Percentiles rank a stretch among this genome's conserved stretches.
Conservation (phyloP, 306 rosid species). For the Sindora glabra region DNA sequence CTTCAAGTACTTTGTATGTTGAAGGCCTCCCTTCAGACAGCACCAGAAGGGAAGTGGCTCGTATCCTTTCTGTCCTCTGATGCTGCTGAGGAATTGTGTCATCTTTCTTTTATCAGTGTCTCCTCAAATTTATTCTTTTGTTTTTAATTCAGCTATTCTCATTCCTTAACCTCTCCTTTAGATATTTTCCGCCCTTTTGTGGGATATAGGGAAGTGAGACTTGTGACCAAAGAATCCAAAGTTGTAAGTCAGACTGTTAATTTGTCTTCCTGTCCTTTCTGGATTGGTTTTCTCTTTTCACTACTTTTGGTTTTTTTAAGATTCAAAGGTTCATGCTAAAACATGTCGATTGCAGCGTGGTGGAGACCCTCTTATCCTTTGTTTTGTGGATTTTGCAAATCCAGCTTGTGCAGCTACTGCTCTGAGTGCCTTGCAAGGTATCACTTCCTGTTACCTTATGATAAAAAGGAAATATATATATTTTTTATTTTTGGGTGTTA, state of each 20-base stretch:
- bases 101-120: not conserved
- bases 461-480: not conserved
- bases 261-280: slow-evolving; percentile 2
- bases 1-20: slow-evolving; percentile 80
- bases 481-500: not conserved
- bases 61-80: slow-evolving; percentile 51
- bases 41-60: slow-evolving; percentile 80
- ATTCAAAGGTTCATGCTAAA: slow-evolving; percentile 11
- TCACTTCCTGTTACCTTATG: not conserved
- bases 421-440: slow-evolving; percentile 89
- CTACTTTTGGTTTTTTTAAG: not conserved
- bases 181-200: slow-evolving; percentile 95
- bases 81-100: not conserved
- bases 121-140: not conserved
- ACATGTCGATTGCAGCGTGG: slow-evolving; percentile 60
- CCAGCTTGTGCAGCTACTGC: slow-evolving; percentile 94
- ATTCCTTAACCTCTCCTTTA: slow-evolving; percentile 29
- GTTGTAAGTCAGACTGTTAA: slow-evolving; percentile 45
- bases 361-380: slow-evolving; percentile 82
- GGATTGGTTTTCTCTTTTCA: not conserved
- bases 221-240: slow-evolving; percentile 79
- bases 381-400: slow-evolving; percentile 81
- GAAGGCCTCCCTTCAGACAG: slow-evolving; percentile 92
- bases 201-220: slow-evolving; percentile 90
- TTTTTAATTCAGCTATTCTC: not conserved